A percentile compares a stretch with the other conserved stretches of the same genome.
phyloP scores from a whole-genome alignment of 2,329 filamentous ascomycete species.

The Colletotrichum tropicicola region DNA sequence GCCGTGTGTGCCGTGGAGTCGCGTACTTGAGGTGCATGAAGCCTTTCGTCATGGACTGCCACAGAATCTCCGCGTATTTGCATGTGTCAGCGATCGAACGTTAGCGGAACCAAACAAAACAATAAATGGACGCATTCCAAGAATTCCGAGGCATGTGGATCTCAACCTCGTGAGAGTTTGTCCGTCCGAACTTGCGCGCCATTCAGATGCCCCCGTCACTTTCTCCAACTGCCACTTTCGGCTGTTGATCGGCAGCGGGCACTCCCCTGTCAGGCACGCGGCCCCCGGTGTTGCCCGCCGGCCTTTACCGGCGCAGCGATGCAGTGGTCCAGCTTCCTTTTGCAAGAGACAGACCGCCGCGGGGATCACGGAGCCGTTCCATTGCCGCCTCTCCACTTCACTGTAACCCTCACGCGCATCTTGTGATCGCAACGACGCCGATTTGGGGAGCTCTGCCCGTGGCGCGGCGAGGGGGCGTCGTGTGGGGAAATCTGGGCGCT shows the following conservation, averaged over 20 bases:
- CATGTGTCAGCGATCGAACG: background rate
- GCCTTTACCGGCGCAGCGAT: background rate
- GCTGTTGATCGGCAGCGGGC: slow-evolving; percentile 11
- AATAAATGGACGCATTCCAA: background rate
- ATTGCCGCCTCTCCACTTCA: background rate
- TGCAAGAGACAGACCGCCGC: background rate
- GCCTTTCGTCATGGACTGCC: slow-evolving; percentile 13
- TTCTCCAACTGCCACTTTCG: slow-evolving; percentile 14
- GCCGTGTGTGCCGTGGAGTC: too few species aligned
- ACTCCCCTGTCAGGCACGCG: slow-evolving; percentile 12
- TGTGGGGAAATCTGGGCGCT: background rate
- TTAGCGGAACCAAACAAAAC: background rate
- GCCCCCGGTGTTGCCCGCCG: background rate
- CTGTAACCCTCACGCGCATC: slow-evolving; percentile 12
- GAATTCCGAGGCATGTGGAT: background rate
- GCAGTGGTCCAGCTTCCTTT: background rate
- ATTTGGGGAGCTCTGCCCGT: slow-evolving; percentile 16
- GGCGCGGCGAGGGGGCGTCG: background rate
- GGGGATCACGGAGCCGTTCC: slow-evolving; percentile 28
- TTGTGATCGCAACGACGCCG: slow-evolving; percentile 14
- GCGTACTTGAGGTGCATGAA: background rate
- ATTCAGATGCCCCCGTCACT: slow-evolving; percentile 8
- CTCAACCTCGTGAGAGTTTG: background rate
- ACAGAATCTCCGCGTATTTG: background rate
- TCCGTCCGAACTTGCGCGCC: slow-evolving; percentile 27